Percentiles rank a stretch among this genome's conserved stretches.
Evolutionary conservation across 1,284 basidiomycete species (phyloP).

Genomic region (Microbotryum violaceum): DNA sequence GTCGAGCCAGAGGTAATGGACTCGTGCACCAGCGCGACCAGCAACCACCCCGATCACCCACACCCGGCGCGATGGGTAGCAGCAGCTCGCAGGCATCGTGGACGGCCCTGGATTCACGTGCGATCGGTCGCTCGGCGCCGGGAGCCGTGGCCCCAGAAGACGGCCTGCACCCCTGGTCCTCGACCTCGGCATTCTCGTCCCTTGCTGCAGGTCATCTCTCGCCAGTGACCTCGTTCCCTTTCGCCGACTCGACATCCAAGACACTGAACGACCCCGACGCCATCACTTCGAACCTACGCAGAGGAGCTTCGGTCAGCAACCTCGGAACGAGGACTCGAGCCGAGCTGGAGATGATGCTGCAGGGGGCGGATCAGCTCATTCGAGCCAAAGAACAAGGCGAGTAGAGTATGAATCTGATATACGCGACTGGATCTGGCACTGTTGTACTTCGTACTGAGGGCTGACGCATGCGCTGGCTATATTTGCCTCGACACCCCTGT

Average conservation of each 20-base stretch:
- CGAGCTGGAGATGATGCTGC: slow-evolving; percentile 53
- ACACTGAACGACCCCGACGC: neutral
- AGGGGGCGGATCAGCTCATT: slow-evolving; percentile 53
- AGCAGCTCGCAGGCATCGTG: too few species aligned
- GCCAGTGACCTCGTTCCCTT: too few species aligned
- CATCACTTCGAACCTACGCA: neutral
- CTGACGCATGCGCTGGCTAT: neutral
- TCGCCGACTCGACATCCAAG: slow-evolving; percentile 3
- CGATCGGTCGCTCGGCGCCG: too few species aligned
- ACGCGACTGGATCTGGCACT: neutral
- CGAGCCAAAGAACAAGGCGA: slow-evolving; percentile 65
- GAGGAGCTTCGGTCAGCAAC: neutral
- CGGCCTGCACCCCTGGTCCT: too few species aligned
- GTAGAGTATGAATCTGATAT: slow-evolving; percentile 39
- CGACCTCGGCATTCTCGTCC: too few species aligned
- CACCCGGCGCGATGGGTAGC: too few species aligned
- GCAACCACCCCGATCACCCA: too few species aligned
- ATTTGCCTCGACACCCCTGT: neutral
- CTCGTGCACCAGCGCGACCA: too few species aligned
- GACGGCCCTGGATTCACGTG: too few species aligned
- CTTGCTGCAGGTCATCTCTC: too few species aligned
- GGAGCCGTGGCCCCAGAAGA: too few species aligned
- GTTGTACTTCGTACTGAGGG: neutral
- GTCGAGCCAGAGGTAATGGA: too few species aligned
- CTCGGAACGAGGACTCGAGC: slow-evolving; percentile 59